Evolutionary conservation across 2,329 filamentous ascomycete species (phyloP).

Genomic region (Penicillium sp.): DNA sequence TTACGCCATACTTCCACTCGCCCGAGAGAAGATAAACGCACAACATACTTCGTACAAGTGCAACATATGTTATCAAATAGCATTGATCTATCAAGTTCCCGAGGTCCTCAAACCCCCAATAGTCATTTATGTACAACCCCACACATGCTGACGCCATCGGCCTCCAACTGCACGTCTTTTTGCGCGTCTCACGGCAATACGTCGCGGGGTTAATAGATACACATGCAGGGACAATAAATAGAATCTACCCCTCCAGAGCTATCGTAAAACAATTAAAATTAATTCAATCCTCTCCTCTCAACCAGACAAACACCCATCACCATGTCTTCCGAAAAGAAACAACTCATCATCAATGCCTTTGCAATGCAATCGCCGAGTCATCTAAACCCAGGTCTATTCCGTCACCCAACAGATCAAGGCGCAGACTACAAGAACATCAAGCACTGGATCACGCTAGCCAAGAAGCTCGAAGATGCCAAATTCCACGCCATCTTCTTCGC

Average conservation of each 20-base stretch:
- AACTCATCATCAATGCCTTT: conserved; percentile 50
- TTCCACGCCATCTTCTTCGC: conserved; percentile 54
- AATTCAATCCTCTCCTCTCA: background rate
- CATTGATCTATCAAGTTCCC: too few relatives aligned
- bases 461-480: conserved; percentile 48
- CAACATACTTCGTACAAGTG: background rate
- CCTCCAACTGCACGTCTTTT: conserved; percentile 27
- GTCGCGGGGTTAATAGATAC: conserved; percentile 12
- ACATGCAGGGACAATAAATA: conserved; percentile 14
- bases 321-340: conserved; percentile 28
- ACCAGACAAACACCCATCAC: background rate
- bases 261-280: background rate
- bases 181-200: background rate
- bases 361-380: conserved; percentile 50
- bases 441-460: conserved; percentile 50
- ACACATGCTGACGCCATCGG: conserved; percentile 25
- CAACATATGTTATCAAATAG: background rate
- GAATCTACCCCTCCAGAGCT: background rate
- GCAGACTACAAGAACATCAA: conserved; percentile 43
- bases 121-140: background rate
- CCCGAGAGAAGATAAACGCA: background rate
- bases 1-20: background rate
- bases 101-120: background rate
- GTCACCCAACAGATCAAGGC: conserved; percentile 37
- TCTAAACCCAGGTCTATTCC: conserved; percentile 45